Evolutionary conservation across 2,329 filamentous ascomycete genomes (phyloP), one percentile per base, ranked within the genome.

Genomic region (Talaromyces sp.): DNA sequence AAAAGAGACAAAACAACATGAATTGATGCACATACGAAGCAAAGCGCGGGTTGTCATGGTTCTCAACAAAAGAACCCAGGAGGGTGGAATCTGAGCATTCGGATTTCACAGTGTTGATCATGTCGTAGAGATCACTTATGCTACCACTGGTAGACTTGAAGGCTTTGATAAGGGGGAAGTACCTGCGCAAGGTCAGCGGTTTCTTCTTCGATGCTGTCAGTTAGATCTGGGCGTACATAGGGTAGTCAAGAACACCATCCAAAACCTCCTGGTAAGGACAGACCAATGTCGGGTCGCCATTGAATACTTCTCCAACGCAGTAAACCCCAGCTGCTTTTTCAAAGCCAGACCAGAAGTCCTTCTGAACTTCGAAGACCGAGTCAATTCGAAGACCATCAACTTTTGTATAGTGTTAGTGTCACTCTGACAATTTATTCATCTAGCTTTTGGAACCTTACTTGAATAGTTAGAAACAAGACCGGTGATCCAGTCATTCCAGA

Each of bases 11-110:
- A 10, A 33, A 32, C 47, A 2, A 29, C 2, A 16, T 10, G 30
- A 4, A 19, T 27, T 9, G 27, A 29, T 72, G 65, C 46, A 80
- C 84, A 52, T 76, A 66, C 55, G 71, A 78, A 19, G 80, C 67
- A 65, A 83, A 84, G 19, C 83, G 80, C 4, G 77, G 63, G 44
- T 82, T 76, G 65, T 86, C 83, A 61, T 86, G 83, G 65, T 85
- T 86, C 62, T 85, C 83, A 7, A 81, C 66, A 58, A 86, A 86
- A 0, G 73, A 77, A 3, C 75, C 80, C 13, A 83, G 67, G 14
- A 55, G 20, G 74, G 69, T 5, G 3, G 49, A 47, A 29, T 55
- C 53, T 1, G 45, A 75, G 67, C 4, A 78, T 70, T 59, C 84
- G 17, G 50, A 55, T 13, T 52, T 55, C 3, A 55, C 44, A 4